Evolutionary conservation across 78 protist genomes (phyloP), one percentile per base, ranked within the genome.

Genomic region (Dictyostelium citrinum): DNA sequence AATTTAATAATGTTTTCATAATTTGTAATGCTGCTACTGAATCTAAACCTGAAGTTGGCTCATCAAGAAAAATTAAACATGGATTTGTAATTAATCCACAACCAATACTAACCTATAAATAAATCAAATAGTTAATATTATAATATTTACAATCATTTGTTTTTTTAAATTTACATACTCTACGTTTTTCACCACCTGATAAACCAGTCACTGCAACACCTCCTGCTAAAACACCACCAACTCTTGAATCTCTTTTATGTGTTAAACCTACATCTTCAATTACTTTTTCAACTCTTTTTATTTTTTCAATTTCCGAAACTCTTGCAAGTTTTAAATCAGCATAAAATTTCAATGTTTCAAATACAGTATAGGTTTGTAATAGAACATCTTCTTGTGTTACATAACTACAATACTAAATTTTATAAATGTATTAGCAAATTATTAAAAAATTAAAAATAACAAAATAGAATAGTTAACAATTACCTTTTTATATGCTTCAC

Each of bases 71-170:
- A 3, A 95, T 72, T 4, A 95, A 24, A 20, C 85, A 33, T 77
- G 97, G 97, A 41, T 80, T 72, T 17, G 96, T 81, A 9, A 91
- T 61, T n/a, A 95, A 60, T 74, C 97, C 98, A 60, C 91, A 75
- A 11, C 93, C 98, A 31, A 95, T 84, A 10, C 95, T 49, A 45
- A 85, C 91, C 77, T 82, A 75, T 33, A 70, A n/a, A n/a, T n/a
- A n/a, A n/a, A n/a, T n/a, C n/a, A n/a, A n/a, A n/a, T n/a, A n/a
- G n/a, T n/a, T n/a, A n/a, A n/a, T n/a, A n/a, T n/a, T n/a, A n/a
- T n/a, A n/a, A n/a, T n/a, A n/a, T n/a, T n/a, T n/a, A n/a, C n/a
- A n/a, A n/a, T n/a, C n/a, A n/a, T n/a, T n/a, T n/a, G n/a, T n/a
- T n/a, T n/a, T n/a, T n/a, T n/a, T n/a, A 82, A 75, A n/a, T n/a